phyloP scores from a whole-genome alignment of 192 early-diverging fungal species.

The Coemansia pectinata region DNA sequence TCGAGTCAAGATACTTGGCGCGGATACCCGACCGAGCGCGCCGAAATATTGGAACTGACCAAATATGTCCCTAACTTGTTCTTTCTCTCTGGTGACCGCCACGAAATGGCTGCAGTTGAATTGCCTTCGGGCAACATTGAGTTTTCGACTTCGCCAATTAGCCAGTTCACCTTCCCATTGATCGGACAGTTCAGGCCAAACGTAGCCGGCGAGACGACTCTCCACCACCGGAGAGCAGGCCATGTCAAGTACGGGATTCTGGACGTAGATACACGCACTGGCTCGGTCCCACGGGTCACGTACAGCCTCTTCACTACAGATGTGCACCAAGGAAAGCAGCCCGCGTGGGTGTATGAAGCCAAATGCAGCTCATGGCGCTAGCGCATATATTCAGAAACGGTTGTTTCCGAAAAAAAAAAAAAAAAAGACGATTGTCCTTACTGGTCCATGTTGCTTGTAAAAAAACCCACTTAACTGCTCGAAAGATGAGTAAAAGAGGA shows the following conservation, averaged over 20 bases:
- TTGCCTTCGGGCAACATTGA: slow-evolving; percentile 52
- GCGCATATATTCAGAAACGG: neutral
- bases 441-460: too few species aligned
- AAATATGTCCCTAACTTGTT: slow-evolving; percentile 43
- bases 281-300: slow-evolving; percentile 35
- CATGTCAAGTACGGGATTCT: slow-evolving; percentile 56
- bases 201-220: slow-evolving; percentile 35
- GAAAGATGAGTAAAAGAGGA: neutral
- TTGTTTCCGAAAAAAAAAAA: neutral
- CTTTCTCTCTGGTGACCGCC: slow-evolving; percentile 57
- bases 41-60: slow-evolving; percentile 44
- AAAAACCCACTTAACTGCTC: neutral
- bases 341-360: slow-evolving; percentile 44
- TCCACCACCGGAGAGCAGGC: slow-evolving; percentile 45
- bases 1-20: slow-evolving; percentile 55
- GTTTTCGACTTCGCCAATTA: slow-evolving; percentile 54
- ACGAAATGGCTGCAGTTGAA: slow-evolving; percentile 53
- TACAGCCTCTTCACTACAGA: slow-evolving; percentile 54
- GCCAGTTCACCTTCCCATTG: slow-evolving; percentile 54
- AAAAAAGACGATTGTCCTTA: neutral
- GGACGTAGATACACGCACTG: slow-evolving; percentile 47
- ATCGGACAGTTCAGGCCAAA: slow-evolving; percentile 32
- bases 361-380: slow-evolving; percentile 42
- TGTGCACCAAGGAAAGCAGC: slow-evolving; percentile 21
- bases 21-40: slow-evolving; percentile 53